These are phyloP conservation scores for Acacia crassicarpa DNA, from an alignment of 306 rosid genomes.

Conservation along the genomic window DNA sequence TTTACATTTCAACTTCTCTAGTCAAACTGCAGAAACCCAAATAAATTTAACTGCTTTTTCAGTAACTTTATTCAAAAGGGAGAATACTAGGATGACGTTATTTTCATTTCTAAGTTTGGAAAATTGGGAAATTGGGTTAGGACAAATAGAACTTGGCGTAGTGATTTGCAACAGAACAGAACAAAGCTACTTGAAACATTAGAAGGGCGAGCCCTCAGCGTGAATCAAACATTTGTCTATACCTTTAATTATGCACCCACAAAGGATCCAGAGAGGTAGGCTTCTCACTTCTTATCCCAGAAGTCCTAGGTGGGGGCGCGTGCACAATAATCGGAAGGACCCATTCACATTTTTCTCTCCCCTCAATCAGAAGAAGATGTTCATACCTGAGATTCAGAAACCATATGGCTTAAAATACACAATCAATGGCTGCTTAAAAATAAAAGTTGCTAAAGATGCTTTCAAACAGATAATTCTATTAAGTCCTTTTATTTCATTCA, in stretches of 20 bases:
- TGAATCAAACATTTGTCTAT: slow-evolving; percentile 16
- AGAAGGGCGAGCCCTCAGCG: background rate
- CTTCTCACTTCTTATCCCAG: slow-evolving; percentile 64
- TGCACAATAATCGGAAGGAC: slow-evolving; percentile 89
- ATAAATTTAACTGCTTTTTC: background rate
- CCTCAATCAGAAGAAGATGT: slow-evolving; percentile 84
- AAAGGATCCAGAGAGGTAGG: slow-evolving; percentile 67
- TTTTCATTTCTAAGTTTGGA: background rate
- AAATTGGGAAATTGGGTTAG: slow-evolving; percentile 3
- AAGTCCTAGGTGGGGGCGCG: slow-evolving; percentile 71
- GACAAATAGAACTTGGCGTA: background rate
- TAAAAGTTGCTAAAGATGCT: too few species aligned
- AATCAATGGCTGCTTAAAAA: background rate
- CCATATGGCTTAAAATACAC: slow-evolving; percentile 5
- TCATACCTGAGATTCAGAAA: slow-evolving; percentile 65
- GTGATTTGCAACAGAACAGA: background rate
- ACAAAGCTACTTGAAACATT: background rate
- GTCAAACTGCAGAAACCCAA: slow-evolving; percentile 30
- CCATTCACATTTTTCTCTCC: slow-evolving; percentile 94
- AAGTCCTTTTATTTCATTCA: too few species aligned
- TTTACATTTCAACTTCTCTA: background rate
- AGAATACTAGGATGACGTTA: background rate
- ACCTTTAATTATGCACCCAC: slow-evolving; percentile 67
- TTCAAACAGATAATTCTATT: too few species aligned
- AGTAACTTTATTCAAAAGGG: background rate